These are phyloP conservation scores for Xeromyces bisporus DNA, from an alignment of 495 filamentous ascomycete species.

Conservation along the genomic window DNA sequence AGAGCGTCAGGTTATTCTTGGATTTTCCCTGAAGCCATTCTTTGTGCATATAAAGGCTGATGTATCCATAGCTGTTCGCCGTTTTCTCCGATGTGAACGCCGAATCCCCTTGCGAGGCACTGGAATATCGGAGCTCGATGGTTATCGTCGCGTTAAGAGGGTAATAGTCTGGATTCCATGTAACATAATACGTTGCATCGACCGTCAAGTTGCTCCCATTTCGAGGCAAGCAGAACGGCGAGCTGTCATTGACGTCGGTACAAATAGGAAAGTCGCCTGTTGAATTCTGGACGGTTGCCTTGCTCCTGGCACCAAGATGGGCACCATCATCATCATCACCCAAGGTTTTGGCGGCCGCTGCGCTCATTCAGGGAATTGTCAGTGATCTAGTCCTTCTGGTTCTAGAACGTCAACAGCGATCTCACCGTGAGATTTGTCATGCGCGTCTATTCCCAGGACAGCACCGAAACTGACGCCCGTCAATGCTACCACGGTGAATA, in stretches of 20 bases:
- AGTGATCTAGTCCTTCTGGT: too few species aligned
- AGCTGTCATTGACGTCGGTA: conserved; percentile 9
- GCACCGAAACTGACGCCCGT: background rate
- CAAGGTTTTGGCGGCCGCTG: background rate
- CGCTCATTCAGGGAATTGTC: background rate
- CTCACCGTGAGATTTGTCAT: background rate
- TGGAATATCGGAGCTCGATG: conserved; percentile 20
- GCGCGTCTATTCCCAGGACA: background rate
- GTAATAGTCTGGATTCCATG: conserved; percentile 27
- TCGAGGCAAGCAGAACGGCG: conserved; percentile 23
- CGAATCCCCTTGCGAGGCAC: conserved; percentile 12
- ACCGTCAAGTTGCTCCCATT: conserved; percentile 18
- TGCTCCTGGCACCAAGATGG: conserved; percentile 41
- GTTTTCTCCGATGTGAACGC: conserved; percentile 21
- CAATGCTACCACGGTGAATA: too few species aligned
- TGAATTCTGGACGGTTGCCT: conserved; percentile 64
- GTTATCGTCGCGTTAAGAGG: conserved; percentile 22
- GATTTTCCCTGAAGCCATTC: conserved; percentile 20
- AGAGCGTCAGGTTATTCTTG: conserved; percentile 15
- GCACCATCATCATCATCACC: background rate
- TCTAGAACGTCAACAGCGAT: too few species aligned
- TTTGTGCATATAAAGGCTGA: conserved; percentile 15
- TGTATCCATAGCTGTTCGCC: conserved; percentile 23
- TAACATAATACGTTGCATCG: conserved; percentile 26
- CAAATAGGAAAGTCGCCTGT: conserved; percentile 27